A percentile compares a stretch with the other conserved stretches of the same genome.
These are phyloP conservation scores for Trichoderma oligosporum DNA, from an alignment of 2,329 filamentous ascomycete genomes.

Conservation along the genomic window DNA sequence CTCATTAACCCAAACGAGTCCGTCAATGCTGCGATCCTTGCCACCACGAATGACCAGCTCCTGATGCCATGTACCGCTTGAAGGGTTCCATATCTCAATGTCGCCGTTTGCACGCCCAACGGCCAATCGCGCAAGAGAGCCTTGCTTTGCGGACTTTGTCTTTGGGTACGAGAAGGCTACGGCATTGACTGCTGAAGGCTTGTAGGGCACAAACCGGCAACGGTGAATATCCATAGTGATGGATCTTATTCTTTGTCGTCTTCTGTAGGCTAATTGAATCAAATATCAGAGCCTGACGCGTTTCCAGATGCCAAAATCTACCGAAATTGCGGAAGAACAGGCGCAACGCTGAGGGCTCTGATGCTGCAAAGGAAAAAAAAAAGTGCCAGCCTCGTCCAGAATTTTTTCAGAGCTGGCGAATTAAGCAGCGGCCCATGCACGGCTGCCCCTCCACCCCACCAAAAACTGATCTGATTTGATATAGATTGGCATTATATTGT, in stretches of 20 bases:
- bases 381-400: conserved; percentile 30
- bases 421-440: conserved; percentile 37
- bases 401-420: conserved; percentile 33
- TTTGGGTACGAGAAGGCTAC: conserved; percentile 84
- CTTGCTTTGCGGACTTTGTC: conserved; percentile 43
- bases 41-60: conserved; percentile 82
- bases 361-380: conserved; percentile 28
- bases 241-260: conserved; percentile 14
- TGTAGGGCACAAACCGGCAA: conserved; percentile 91
- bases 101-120: conserved; percentile 91
- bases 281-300: not conserved
- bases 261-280: not conserved
- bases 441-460: conserved; percentile 32
- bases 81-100: conserved; percentile 96
- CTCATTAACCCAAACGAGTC: conserved; percentile 86
- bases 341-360: conserved; percentile 9
- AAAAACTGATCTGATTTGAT: conserved; percentile 4
- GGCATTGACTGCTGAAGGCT: conserved; percentile 87
- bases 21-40: conserved; percentile 82
- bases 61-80: conserved; percentile 79
- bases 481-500: not conserved
- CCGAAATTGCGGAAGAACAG: conserved; percentile 19
- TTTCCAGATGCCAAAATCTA: conserved; percentile 18
- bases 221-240: conserved; percentile 86
- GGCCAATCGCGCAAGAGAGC: conserved; percentile 68